Base-by-base conservation (phyloP, 306 rosid species). In the Dryas drummondii region DNA sequence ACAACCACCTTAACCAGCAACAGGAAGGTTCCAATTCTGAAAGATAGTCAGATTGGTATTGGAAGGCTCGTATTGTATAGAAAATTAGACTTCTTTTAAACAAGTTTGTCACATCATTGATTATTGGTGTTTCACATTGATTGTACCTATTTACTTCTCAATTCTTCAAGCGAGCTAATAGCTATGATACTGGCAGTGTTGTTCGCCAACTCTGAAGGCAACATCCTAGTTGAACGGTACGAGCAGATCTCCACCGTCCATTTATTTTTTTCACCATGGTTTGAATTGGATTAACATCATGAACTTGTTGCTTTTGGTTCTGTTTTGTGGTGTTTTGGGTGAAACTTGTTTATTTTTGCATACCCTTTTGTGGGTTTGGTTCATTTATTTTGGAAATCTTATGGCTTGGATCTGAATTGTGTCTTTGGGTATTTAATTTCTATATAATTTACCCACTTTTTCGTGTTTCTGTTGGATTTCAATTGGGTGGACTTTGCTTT, bases 201-300 rank as follows among this genome's bases (percentile, higher is more conserved):
- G 68, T 86, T 89, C 79, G 88, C 92, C 75, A 91, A 91, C 55
- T 83, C 92, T 15, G 94, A 81, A 58, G 97, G 94, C 80, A 91
- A 91, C 75, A 91, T 91, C 81, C 90, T 91, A 19, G 87, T 91
- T 57, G 97, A 91, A 81, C 92, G 97, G 97, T 89, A 79, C 16
- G 82, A 60, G 51, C 37, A 14, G 82, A 81, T 83, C 76, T 68
- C 22, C 40, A 53, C 49, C 69, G 45, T 59, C 74, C 68, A 6
- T 67, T 60, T 68, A 48, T 17, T 57, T 47, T 8, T 49, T 45
- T 66, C 37, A 9, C 46, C 60, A 54, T 55, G 42, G 15, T 68
- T 50, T 67, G 4, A 52, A 37, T 58, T 68, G 8, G 47, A 53
- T 57, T 5, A 60, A 10, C 19, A 4, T 47, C 9, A 1, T 16